Evolutionary conservation across 2,329 filamentous ascomycete genomes (phyloP).

Genomic region (Verticillium zaregamsianum): DNA sequence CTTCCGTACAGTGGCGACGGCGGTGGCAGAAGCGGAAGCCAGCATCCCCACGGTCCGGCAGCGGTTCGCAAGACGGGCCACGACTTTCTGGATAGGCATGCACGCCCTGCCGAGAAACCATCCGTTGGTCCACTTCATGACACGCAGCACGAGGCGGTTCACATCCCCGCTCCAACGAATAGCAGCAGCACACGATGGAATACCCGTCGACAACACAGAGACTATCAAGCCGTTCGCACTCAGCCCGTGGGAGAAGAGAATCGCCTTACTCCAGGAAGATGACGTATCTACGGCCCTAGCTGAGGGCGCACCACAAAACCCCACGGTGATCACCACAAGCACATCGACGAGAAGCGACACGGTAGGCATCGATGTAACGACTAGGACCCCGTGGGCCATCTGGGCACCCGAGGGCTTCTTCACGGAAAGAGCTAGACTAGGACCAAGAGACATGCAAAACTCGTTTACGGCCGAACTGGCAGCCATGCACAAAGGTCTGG

Average conservation of each 20-base stretch:
- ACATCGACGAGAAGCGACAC: not conserved
- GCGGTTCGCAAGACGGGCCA: not conserved
- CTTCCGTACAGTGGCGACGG: not conserved
- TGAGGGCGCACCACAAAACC: not conserved
- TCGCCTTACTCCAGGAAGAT: not conserved
- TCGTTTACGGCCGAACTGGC: conserved; percentile 7
- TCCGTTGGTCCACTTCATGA: not conserved
- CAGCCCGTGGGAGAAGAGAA: not conserved
- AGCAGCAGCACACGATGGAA: conserved; percentile 14
- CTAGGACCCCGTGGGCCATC: not conserved
- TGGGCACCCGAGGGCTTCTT: not conserved
- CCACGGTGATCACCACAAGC: not conserved
- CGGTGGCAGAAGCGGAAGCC: conserved; percentile 3
- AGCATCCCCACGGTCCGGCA: conserved; percentile 1
- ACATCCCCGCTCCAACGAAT: not conserved
- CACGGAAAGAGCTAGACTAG: not conserved
- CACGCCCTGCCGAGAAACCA: not conserved
- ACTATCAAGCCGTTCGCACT: conserved; percentile 2
- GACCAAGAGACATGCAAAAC: not conserved
- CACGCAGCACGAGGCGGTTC: not conserved
- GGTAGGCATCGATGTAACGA: not conserved
- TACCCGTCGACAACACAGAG: conserved; percentile 3
- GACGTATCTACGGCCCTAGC: not conserved
- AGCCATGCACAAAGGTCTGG: not conserved
- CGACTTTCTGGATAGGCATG: not conserved